Conservation (phyloP, 2,329 filamentous ascomycete species). For the Monilinia laxa region DNA sequence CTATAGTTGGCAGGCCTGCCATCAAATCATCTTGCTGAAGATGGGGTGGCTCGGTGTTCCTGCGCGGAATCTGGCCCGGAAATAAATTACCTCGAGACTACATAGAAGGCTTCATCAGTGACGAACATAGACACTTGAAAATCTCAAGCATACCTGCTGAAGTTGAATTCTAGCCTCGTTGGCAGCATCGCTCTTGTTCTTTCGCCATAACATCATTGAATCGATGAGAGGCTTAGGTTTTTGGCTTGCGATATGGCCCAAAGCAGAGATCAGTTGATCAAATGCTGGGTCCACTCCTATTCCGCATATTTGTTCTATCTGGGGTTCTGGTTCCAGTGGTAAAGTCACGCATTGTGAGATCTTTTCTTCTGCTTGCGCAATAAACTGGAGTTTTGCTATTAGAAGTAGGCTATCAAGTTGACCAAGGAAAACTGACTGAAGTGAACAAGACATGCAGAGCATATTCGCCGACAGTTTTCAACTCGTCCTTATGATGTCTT, state of each 20-base stretch:
- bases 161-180: constrained; percentile 62
- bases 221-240: constrained; percentile 96
- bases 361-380: constrained; percentile 94
- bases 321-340: constrained; percentile 75
- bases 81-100: constrained; percentile 32
- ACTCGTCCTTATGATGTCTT: constrained; percentile 66
- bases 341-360: constrained; percentile 83
- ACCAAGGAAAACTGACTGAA: constrained; percentile 56
- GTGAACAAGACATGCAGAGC: constrained; percentile 95
- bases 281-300: constrained; percentile 84
- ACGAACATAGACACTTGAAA: background rate
- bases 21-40: constrained; percentile 29
- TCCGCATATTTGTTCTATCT: constrained; percentile 87
- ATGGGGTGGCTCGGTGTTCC: constrained; percentile 68
- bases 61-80: constrained; percentile 52
- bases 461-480: constrained; percentile 96
- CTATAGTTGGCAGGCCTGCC: constrained; percentile 38
- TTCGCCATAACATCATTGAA: constrained; percentile 97
- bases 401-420: constrained; percentile 19
- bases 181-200: constrained; percentile 89
- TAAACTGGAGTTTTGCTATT: constrained; percentile 61
- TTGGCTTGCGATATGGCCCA: constrained; percentile 90
- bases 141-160: constrained; percentile 46
- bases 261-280: constrained; percentile 87
- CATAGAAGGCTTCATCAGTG: constrained; percentile 12